Conservation (phyloP, 257 asterid species). For the Solanum sparsipilum region DNA sequence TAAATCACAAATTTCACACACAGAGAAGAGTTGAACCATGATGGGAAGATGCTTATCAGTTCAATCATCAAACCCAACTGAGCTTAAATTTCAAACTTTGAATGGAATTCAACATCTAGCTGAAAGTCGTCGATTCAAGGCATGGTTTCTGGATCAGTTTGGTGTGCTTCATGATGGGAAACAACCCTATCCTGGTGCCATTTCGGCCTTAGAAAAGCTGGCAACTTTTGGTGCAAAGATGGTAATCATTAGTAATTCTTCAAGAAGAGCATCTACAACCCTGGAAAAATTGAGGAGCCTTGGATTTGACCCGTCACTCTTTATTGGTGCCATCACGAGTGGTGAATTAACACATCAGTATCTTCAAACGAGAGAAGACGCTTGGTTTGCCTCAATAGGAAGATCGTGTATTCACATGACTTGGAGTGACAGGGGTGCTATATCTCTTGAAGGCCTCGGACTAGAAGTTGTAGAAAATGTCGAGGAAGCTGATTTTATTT, state of each 20-base stretch:
- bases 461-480: constrained; percentile 71
- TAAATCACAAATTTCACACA: neutral
- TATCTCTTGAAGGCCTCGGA: constrained; percentile 93
- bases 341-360: constrained; percentile 86
- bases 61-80: neutral
- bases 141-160: constrained; percentile 96
- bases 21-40: neutral
- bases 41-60: neutral
- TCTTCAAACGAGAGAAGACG: constrained; percentile 78
- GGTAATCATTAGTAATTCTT: constrained; percentile 91
- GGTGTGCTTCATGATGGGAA: constrained; percentile 96
- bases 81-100: neutral
- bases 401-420: constrained; percentile 87
- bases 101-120: neutral
- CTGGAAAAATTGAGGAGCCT: constrained; percentile 66
- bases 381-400: constrained; percentile 85
- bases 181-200: constrained; percentile 90
- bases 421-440: constrained; percentile 89
- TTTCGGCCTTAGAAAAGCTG: constrained; percentile 77
- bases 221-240: constrained; percentile 74
- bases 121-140: constrained; percentile 22
- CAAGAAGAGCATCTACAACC: constrained; percentile 84
- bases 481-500: constrained; percentile 69
- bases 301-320: constrained; percentile 80
- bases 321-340: constrained; percentile 84